Base-by-base conservation (phyloP, 1,139 yeast genomes). In the Kluyveromyces marxianus region DNA sequence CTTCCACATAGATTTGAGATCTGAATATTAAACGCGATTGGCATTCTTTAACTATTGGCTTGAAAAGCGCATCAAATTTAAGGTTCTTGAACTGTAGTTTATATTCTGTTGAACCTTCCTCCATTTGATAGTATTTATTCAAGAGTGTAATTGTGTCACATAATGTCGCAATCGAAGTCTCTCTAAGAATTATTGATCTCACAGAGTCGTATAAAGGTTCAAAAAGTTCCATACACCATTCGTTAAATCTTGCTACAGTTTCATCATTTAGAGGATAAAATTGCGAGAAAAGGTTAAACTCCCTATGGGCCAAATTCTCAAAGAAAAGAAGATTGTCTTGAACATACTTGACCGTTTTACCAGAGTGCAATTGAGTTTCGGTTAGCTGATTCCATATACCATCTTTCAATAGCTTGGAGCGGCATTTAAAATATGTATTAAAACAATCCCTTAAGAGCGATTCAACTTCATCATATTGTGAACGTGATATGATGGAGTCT, bases 1-100 rank as follows among this genome's bases (percentile, higher is more conserved):
- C 75, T 53, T 85, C 94, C 35, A 85, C 77, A 54, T 76, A 81
- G 6, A 77, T 72, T 58, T 88, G 95, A 4, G 85, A 82, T 55
- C 92, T 71, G 64, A 89, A 86, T 2, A 88, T 81, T 38, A 90
- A 69, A 48, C 96, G 70, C 2, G 88, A 74, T 63, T 90, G 97
- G 1, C 83, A 78, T 56, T 86, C 96, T 48, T 79, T 79, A 26
- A 85, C 65, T 8, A 89, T 75, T 0, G 95, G 89, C 49, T 77
- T 78, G 54, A 86, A 82, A 4, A 87, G 68, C 39, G 71, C 72
- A 8, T 83, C 85, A 49, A 74, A 74, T 50, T 78, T 72, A 21
- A 78, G 65, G 10, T 54, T 55, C 38, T 55, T 56, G 42, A 60
- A 61, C 45, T 58, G 60, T 31, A 49, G 53, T 21, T 51, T 48